Evolutionary conservation across 345 rosid species (phyloP).

Genomic region (Euphorbia lathyris): DNA sequence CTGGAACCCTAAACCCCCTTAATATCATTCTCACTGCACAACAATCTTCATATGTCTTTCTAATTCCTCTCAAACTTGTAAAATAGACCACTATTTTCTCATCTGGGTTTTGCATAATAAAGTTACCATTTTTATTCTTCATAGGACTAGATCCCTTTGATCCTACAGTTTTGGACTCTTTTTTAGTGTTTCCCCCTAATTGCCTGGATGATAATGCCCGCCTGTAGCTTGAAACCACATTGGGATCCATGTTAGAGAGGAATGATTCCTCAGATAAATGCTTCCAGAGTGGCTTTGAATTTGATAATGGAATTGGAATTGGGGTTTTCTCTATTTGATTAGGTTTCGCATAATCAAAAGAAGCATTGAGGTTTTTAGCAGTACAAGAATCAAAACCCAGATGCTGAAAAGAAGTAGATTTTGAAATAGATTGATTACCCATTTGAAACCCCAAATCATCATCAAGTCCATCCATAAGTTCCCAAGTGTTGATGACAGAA

Average conservation of each 20-base stretch:
- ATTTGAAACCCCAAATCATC: conserved; percentile 39
- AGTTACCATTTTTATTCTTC: conserved; percentile 14
- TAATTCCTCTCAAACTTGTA: conserved; percentile 49
- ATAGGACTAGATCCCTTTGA: conserved; percentile 32
- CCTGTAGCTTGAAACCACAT: conserved; percentile 57
- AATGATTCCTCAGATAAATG: conserved; percentile 72
- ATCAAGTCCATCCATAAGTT: conserved; percentile 91
- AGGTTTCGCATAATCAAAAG: conserved; percentile 25
- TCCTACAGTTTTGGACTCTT: conserved; percentile 14
- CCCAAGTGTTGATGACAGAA: conserved; percentile 92
- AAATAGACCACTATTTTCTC: conserved; percentile 58
- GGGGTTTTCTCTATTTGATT: conserved; percentile 13
- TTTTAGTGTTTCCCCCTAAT: conserved; percentile 18
- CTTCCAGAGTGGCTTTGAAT: conserved; percentile 60
- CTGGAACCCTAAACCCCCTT: conserved; percentile 34
- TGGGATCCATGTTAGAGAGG: conserved; percentile 58
- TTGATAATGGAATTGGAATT: conserved; percentile 25
- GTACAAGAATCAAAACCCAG: conserved; percentile 23
- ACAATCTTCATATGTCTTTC: conserved; percentile 45
- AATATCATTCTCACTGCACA: conserved; percentile 40
- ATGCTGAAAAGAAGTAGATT: conserved; percentile 27
- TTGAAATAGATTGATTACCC: conserved; percentile 18
- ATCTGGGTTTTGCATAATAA: conserved; percentile 27
- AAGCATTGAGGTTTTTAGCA: conserved; percentile 30
- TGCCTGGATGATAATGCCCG: conserved; percentile 69